Conservation (phyloP, 441 rosid species). For the Jatropha podagrica region DNA sequence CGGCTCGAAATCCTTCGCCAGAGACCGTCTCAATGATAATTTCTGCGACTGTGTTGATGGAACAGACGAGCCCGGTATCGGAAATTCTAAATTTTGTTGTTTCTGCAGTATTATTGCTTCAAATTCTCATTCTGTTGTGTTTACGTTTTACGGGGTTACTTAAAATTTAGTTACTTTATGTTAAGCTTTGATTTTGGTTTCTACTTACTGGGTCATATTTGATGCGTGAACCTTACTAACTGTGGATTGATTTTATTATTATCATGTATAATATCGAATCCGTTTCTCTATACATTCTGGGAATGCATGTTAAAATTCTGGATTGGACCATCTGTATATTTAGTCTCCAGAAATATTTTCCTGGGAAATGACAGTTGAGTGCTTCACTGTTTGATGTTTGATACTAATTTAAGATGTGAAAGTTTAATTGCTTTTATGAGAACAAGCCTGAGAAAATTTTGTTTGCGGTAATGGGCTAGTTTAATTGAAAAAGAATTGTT, state of each 20-base stretch:
- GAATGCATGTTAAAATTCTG: background rate
- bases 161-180: no score
- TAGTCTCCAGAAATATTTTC: background rate
- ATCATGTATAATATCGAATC: background rate
- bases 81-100: background rate
- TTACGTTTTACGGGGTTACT: conserved; percentile 2
- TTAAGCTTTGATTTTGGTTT: no score
- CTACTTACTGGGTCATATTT: background rate
- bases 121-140: background rate
- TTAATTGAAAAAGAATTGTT: background rate
- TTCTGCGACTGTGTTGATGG: conserved; percentile 94
- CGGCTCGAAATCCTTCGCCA: conserved; percentile 66
- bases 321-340: background rate
- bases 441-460: background rate
- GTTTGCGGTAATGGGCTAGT: background rate
- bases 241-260: background rate
- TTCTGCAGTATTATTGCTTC: background rate
- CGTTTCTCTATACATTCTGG: background rate
- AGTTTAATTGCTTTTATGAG: background rate
- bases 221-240: background rate
- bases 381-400: background rate
- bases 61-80: conserved; percentile 90
- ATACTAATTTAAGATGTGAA: background rate
- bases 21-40: conserved; percentile 80
- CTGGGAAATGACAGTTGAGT: background rate